A percentile compares a stretch with the other conserved stretches of the same genome.
These are phyloP conservation scores for Neurospora sp. DNA, from an alignment of 495 filamentous ascomycete genomes.

Conservation along the genomic window DNA sequence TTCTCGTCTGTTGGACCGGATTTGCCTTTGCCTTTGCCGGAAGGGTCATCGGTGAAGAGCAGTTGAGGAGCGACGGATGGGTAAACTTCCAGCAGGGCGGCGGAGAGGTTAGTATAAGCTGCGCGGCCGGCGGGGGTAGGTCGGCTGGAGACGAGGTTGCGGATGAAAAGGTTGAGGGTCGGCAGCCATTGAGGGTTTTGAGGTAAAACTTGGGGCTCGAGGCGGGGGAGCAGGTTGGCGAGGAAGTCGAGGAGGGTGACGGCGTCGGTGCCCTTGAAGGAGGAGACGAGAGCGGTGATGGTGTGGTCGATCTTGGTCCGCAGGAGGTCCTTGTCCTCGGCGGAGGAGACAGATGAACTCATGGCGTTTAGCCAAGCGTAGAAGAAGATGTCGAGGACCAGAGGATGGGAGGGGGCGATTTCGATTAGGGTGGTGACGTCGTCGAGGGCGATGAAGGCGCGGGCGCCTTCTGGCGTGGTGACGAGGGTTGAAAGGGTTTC, in stretches of 20 bases:
- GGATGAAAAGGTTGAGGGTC: conserved; percentile 29
- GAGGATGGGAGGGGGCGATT: conserved; percentile 39
- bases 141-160: conserved; percentile 31
- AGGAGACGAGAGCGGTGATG: conserved; percentile 32
- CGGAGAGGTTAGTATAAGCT: conserved; percentile 39
- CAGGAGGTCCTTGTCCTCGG: conserved; percentile 18
- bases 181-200: conserved; percentile 34
- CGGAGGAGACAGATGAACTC: background rate
- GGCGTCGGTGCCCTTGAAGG: conserved; percentile 41
- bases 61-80: conserved; percentile 29
- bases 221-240: conserved; percentile 29
- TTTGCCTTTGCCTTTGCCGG: background rate
- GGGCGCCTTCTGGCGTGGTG: conserved; percentile 34
- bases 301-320: conserved; percentile 32
- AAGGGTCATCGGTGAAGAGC: conserved; percentile 32
- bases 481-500: conserved; percentile 44
- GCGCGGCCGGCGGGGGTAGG: conserved; percentile 38
- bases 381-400: conserved; percentile 40
- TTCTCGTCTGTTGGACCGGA: conserved; percentile 22
- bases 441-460: conserved; percentile 31
- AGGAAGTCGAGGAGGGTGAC: conserved; percentile 40
- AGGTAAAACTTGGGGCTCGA: conserved; percentile 26
- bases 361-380: conserved; percentile 40
- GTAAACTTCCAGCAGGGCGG: conserved; percentile 44
- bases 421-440: conserved; percentile 43